Evolutionary conservation across 163 green algal species (phyloP).

Genomic region (Smithsoniella earleae): DNA sequence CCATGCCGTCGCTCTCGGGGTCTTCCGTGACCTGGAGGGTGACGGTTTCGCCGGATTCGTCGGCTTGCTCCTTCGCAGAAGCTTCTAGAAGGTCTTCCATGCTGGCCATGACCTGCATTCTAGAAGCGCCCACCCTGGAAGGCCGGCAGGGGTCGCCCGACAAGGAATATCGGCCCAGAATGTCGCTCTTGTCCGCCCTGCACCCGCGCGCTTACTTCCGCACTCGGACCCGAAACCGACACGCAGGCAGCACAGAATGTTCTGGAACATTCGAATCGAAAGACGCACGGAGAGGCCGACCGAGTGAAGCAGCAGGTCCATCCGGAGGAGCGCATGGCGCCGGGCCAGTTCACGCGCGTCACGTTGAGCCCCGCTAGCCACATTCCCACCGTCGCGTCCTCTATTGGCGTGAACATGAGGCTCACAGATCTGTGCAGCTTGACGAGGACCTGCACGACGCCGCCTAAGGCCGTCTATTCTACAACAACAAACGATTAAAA

Average conservation of each 20-base stretch:
- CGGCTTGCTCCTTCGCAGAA: neutral
- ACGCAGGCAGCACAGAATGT: no score
- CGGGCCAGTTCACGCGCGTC: constrained; percentile 9
- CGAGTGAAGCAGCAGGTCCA: constrained; percentile 30
- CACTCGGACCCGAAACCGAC: no score
- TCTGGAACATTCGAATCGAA: no score
- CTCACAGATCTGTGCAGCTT: constrained; percentile 21
- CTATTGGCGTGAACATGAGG: constrained; percentile 26
- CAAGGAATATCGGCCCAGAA: constrained; percentile 15
- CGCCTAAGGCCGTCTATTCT: no score
- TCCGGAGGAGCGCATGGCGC: constrained; percentile 1
- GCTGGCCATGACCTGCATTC: no score
- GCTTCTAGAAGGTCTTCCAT: constrained; percentile 19
- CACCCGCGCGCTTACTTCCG: no score
- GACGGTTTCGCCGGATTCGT: constrained; percentile 16
- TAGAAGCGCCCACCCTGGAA: no score
- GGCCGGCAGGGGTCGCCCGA: constrained; percentile 14
- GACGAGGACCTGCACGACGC: constrained; percentile 12
- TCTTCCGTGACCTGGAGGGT: neutral
- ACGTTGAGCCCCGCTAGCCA: constrained; percentile 22
- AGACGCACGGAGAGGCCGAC: no score
- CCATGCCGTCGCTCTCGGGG: neutral
- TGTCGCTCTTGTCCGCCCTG: neutral
- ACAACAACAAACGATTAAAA: no score
- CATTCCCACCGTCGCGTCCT: constrained; percentile 25